phyloP scores from a whole-genome alignment of 805 yeast genomes.

The Wickerhamiella parazyma region DNA sequence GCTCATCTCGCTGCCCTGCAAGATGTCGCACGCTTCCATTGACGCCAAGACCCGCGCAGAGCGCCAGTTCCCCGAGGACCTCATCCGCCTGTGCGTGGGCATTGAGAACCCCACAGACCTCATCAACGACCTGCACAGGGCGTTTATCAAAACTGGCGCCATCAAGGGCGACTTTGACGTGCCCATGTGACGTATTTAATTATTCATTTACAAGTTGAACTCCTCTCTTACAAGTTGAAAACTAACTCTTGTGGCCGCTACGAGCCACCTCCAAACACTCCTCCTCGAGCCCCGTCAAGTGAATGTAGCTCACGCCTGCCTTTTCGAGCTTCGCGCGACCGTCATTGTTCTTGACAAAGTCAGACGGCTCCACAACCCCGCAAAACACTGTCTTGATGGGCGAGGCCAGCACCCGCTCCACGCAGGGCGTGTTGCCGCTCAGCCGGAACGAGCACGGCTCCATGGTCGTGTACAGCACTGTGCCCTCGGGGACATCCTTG shows the following conservation, averaged over 20 bases:
- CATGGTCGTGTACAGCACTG: slow-evolving; percentile 87
- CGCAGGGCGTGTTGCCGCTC: slow-evolving; percentile 85
- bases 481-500: slow-evolving; percentile 49
- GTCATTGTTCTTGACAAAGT: slow-evolving; percentile 67
- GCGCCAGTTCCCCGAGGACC: slow-evolving; percentile 84
- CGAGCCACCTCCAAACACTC: slow-evolving; percentile 55
- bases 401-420: slow-evolving; percentile 53
- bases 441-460: slow-evolving; percentile 87
- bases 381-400: slow-evolving; percentile 67
- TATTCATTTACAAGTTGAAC: no score
- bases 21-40: slow-evolving; percentile 95
- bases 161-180: slow-evolving; percentile 14
- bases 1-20: slow-evolving; percentile 83
- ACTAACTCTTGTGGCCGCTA: slow-evolving; percentile 44
- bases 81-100: slow-evolving; percentile 81
- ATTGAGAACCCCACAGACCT: slow-evolving; percentile 74
- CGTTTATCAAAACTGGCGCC: slow-evolving; percentile 55
- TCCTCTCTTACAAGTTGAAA: no score
- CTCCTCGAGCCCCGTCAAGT: slow-evolving; percentile 72
- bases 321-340: slow-evolving; percentile 43
- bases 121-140: slow-evolving; percentile 62
- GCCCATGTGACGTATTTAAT: neutral
- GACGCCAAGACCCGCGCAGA: slow-evolving; percentile 76
- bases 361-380: slow-evolving; percentile 83
- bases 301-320: slow-evolving; percentile 54